Conservation (phyloP, 2,329 filamentous ascomycete species). For the Pseudogymnoascus pannorum region DNA sequence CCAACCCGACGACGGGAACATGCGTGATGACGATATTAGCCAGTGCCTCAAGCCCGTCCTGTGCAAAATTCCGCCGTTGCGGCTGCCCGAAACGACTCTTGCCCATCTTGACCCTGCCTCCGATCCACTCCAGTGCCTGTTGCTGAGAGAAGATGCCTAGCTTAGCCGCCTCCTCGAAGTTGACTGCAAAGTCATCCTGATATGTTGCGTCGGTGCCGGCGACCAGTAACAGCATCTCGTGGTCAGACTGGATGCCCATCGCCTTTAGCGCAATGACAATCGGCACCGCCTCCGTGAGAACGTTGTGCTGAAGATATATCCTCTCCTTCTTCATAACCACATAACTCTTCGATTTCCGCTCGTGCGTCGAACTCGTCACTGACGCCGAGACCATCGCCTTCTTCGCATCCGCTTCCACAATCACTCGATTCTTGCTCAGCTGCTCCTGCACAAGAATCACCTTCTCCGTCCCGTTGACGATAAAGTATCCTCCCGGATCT, state of each 20-base stretch:
- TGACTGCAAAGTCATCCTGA: constrained; percentile 90
- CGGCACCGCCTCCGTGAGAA: constrained; percentile 86
- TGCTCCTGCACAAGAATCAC: constrained; percentile 98
- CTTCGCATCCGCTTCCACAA: constrained; percentile 87
- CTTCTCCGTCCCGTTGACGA: constrained; percentile 96
- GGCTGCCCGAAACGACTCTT: constrained; percentile 43
- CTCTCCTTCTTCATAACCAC: constrained; percentile 90
- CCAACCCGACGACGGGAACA: constrained; percentile 81
- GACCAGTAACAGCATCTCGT: constrained; percentile 87
- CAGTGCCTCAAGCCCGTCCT: constrained; percentile 87
- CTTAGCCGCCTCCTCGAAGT: constrained; percentile 86
- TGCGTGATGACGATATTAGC: constrained; percentile 92
- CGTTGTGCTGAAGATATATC: constrained; percentile 86
- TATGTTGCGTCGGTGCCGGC: constrained; percentile 81
- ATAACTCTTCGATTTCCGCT: constrained; percentile 96
- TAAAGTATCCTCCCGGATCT: constrained; percentile 95
- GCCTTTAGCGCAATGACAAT: constrained; percentile 91
- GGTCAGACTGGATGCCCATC: constrained; percentile 86
- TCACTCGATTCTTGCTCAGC: constrained; percentile 97
- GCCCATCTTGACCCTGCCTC: constrained; percentile 79
- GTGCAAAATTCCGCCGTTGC: constrained; percentile 69
- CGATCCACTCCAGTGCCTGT: constrained; percentile 89
- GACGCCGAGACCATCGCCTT: constrained; percentile 93
- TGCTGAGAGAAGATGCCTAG: constrained; percentile 86
- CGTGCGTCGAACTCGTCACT: constrained; percentile 94